Evolutionary conservation across 371 early-diverging fungal genomes (phyloP).

Genomic region (Sporodiniella umbellata): DNA sequence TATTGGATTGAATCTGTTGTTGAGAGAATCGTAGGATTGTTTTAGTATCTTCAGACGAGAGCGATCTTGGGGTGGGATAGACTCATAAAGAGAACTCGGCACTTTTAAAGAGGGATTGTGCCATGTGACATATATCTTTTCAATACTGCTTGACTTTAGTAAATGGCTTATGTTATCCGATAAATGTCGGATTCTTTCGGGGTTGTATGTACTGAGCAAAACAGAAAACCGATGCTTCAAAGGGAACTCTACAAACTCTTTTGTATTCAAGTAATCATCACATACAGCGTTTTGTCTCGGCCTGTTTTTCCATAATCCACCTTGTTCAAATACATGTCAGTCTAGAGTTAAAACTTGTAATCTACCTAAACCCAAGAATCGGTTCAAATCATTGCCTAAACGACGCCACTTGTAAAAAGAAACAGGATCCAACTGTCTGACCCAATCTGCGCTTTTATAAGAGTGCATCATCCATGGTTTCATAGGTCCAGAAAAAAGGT

Average conservation of each 20-base stretch:
- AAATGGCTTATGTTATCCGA: slow-evolving; percentile 32
- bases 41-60: slow-evolving; percentile 24
- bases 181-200: slow-evolving; percentile 42
- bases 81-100: slow-evolving; percentile 17
- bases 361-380: slow-evolving; percentile 7
- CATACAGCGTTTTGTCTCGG: slow-evolving; percentile 14
- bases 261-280: slow-evolving; percentile 4
- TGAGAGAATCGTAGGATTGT: slow-evolving; percentile 41
- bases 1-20: slow-evolving; percentile 44
- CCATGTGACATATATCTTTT: slow-evolving; percentile 49
- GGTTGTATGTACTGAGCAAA: slow-evolving; percentile 45
- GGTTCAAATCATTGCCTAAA: slow-evolving; percentile 9
- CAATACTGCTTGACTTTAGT: slow-evolving; percentile 19
- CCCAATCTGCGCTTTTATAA: slow-evolving; percentile 26
- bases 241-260: slow-evolving; percentile 2
- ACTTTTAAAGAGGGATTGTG: slow-evolving; percentile 39
- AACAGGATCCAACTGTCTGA: slow-evolving; percentile 20
- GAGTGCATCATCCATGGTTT: slow-evolving; percentile 37
- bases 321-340: neutral
- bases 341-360: neutral
- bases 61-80: slow-evolving; percentile 4
- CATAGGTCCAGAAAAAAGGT: slow-evolving; percentile 19
- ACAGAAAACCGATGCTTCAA: slow-evolving; percentile 39
- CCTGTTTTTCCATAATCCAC: slow-evolving; percentile 11
- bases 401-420: slow-evolving; percentile 33